Evolutionary conservation across 2,329 filamentous ascomycete genomes (phyloP), one percentile per base, ranked within the genome.

Genomic region (Penicillium sp.): DNA sequence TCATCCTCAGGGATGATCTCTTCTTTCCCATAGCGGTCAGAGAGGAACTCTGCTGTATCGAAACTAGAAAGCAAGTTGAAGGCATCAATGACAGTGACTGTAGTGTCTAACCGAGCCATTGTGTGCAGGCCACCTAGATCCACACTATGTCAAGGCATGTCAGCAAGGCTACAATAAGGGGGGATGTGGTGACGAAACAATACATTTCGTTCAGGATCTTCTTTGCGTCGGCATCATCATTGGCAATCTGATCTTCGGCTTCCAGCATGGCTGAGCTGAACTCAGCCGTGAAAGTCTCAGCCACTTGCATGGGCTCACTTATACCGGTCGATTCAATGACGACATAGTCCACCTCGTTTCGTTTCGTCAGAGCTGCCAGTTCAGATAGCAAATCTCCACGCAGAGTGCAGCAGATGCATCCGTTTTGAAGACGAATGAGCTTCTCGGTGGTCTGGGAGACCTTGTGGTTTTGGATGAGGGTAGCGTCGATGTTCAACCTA

Each of bases 401-500:
- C 0, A 90, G 77, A 0, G 87, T 90, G 64, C 88, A 91, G 76
- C 88, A 91, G 64, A 91, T 91, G 61, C 88, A 90, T 10, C 88
- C 86, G 59, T 89, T 89, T 65, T 89, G 85, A 53, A 89, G 79
- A 10, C 85, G 82, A 16, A 89, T 83, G 32, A 89, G 78, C 60
- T 88, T 86, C 61, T 88, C 85, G 38, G 86, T 75, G 0, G 82
- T 83, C 60, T 82, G 80, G 2, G 81, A 82, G 35, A 87, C 72
- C 24, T 79, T 79, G 64, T 85, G 80, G 2, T 82, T 76, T 16
- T 81, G 81, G 43, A 88, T 83, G 0, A 87, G 73, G 5, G 83
- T 79, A 0, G 85, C 85, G 55, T 89, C 85, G 61, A 89, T 83
- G 61, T 89, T 89, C 49, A 88, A 75, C 0, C 82, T 83, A 46